Conservation (phyloP, 2,329 filamentous ascomycete species). For the Leptographium procerum region DNA sequence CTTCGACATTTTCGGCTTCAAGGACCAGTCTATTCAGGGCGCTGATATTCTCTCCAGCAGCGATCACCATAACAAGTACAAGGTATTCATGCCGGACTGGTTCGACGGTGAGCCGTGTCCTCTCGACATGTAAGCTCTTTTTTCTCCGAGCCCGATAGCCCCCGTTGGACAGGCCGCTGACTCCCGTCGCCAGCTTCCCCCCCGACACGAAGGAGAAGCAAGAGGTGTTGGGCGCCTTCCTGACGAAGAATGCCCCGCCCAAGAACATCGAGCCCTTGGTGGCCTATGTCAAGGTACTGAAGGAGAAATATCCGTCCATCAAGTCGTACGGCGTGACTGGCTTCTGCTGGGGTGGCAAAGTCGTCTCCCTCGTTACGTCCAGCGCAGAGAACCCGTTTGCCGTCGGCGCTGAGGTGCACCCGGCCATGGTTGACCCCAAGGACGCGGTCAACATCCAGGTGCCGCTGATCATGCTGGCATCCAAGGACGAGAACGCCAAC, state of each 20-base stretch:
- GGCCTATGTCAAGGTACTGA: slow-evolving; percentile 40
- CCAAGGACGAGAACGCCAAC: slow-evolving; percentile 48
- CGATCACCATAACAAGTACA: slow-evolving; percentile 55
- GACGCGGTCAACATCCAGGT: slow-evolving; percentile 51
- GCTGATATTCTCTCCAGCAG: slow-evolving; percentile 52
- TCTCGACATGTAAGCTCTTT: slow-evolving; percentile 38
- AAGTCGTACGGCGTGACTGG: slow-evolving; percentile 51
- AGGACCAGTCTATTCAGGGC: slow-evolving; percentile 57
- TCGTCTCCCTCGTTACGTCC: slow-evolving; percentile 40
- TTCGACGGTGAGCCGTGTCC: slow-evolving; percentile 62
- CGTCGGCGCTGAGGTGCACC: slow-evolving; percentile 40
- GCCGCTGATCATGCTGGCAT: slow-evolving; percentile 52
- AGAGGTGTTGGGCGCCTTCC: slow-evolving; percentile 45
- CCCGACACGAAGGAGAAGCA: slow-evolving; percentile 54
- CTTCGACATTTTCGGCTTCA: slow-evolving; percentile 61
- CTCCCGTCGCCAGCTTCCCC: slow-evolving; percentile 37
- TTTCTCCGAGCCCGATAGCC: no score
- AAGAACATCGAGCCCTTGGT: slow-evolving; percentile 39
- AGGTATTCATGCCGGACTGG: slow-evolving; percentile 85
- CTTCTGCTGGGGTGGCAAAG: slow-evolving; percentile 64
- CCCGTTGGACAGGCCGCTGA: slow-evolving; percentile 20
- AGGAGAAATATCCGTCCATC: slow-evolving; percentile 40
- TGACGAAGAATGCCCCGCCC: slow-evolving; percentile 37
- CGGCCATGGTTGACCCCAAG: slow-evolving; percentile 51
- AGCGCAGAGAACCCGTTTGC: slow-evolving; percentile 43